Percentiles rank a stretch among this genome's conserved stretches.
These are phyloP conservation scores for Trichoderma sp. DNA, from an alignment of 2,329 filamentous ascomycete genomes.

Conservation along the genomic window DNA sequence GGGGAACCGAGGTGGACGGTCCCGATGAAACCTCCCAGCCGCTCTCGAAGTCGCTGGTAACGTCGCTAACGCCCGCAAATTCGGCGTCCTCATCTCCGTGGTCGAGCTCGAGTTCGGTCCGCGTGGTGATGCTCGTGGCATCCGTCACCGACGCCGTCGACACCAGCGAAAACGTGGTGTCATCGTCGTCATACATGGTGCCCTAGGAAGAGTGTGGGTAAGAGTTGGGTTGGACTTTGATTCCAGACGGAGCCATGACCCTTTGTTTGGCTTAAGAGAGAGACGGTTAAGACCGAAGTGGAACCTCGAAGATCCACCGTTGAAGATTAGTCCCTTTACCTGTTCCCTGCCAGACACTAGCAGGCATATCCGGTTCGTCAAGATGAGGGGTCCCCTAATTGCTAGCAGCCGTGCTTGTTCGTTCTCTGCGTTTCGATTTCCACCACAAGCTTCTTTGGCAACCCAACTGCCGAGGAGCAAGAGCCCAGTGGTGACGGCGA, in stretches of 20 bases:
- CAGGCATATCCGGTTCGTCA: constrained; percentile 15
- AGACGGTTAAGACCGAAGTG: constrained; percentile 21
- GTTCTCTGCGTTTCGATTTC: neutral
- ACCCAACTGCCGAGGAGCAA: constrained; percentile 6
- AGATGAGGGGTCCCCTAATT: constrained; percentile 19
- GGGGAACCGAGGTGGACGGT: constrained; percentile 37
- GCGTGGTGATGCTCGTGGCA: constrained; percentile 24
- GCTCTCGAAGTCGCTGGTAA: constrained; percentile 24
- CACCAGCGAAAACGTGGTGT: constrained; percentile 34
- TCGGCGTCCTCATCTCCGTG: constrained; percentile 33
- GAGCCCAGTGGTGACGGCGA: neutral
- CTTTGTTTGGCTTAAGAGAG: constrained; percentile 20
- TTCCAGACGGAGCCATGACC: constrained; percentile 17
- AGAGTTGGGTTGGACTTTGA: constrained; percentile 13
- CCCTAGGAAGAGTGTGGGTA: constrained; percentile 16
- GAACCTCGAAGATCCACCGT: constrained; percentile 22
- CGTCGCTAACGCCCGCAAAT: constrained; percentile 25
- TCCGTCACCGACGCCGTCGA: constrained; percentile 30
- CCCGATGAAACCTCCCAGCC: constrained; percentile 32
- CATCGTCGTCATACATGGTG: constrained; percentile 29
- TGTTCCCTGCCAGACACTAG: constrained; percentile 17
- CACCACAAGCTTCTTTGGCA: neutral
- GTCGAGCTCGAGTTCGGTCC: constrained; percentile 29
- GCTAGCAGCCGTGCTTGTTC: neutral
- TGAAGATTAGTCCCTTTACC: constrained; percentile 14